Evolutionary conservation across 192 early-diverging fungal species (phyloP).

Genomic region (Dissophora ornata): DNA sequence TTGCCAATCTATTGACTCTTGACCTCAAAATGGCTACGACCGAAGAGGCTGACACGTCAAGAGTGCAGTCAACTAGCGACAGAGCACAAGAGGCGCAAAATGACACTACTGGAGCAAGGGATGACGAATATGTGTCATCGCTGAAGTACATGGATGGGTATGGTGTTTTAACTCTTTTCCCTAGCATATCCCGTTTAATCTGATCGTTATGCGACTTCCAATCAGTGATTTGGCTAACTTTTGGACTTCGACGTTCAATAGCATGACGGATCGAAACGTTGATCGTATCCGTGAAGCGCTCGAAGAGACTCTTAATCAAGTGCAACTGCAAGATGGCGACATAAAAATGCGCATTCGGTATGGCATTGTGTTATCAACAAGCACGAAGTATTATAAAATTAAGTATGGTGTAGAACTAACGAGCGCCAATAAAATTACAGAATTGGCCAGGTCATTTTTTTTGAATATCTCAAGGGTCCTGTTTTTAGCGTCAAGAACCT

Average conservation of each 20-base stretch:
- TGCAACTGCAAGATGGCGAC: conserved; percentile 29
- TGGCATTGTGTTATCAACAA: neutral
- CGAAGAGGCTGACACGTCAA: neutral
- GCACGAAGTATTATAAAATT: neutral
- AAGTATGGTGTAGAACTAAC: neutral
- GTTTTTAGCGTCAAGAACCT: conserved; percentile 6
- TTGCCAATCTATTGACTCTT: conserved; percentile 9
- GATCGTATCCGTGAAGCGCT: conserved; percentile 17
- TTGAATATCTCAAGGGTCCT: conserved; percentile 1
- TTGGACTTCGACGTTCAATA: neutral
- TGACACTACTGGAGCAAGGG: neutral
- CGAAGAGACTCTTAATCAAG: conserved; percentile 6
- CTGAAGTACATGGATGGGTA: conserved; percentile 30
- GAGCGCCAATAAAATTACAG: no score
- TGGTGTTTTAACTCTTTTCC: neutral
- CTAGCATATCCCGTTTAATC: no score
- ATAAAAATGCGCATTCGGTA: conserved; percentile 49
- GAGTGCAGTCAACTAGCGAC: neutral
- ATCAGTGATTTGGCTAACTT: neutral
- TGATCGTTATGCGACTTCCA: neutral
- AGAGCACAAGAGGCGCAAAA: neutral
- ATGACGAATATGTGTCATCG: conserved; percentile 1
- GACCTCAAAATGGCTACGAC: conserved; percentile 20
- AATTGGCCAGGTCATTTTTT: conserved; percentile 21
- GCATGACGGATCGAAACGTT: conserved; percentile 20